Percentiles rank a stretch among this genome's conserved stretches.
Conservation (phyloP, 2,329 filamentous ascomycete species). For the Diaporthe eres region DNA sequence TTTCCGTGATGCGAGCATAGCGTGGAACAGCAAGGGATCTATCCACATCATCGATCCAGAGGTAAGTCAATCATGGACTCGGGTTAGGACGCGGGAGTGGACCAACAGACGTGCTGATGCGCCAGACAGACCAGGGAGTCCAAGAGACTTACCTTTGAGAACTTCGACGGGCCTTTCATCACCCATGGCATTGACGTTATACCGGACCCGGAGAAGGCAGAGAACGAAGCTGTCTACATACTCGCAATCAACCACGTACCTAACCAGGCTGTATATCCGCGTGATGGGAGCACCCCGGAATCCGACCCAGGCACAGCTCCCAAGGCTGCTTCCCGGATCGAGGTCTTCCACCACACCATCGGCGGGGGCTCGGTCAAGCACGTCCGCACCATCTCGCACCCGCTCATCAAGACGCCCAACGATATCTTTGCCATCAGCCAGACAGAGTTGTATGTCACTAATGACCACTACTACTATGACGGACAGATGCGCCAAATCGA, state of each 20-base stretch:
- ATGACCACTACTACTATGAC: constrained; percentile 39
- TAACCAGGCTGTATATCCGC: constrained; percentile 49
- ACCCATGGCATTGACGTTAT: constrained; percentile 74
- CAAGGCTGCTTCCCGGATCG: constrained; percentile 36
- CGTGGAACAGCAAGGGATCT: constrained; percentile 55
- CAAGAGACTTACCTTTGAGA: constrained; percentile 61
- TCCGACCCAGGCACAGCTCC: constrained; percentile 21
- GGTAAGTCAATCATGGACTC: constrained; percentile 51
- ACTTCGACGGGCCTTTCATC: constrained; percentile 67
- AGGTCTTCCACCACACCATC: constrained; percentile 39
- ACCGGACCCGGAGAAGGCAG: constrained; percentile 57
- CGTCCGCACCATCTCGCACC: constrained; percentile 38
- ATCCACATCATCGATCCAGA: constrained; percentile 68
- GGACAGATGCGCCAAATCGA: constrained; percentile 34
- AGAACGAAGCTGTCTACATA: constrained; percentile 65
- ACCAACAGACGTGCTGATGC: background rate
- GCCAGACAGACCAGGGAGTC: constrained; percentile 58
- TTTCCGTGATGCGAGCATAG: constrained; percentile 57
- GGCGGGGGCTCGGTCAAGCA: constrained; percentile 33
- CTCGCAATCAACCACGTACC: constrained; percentile 73
- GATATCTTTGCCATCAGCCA: constrained; percentile 37
- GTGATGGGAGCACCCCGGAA: constrained; percentile 22
- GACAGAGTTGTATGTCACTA: constrained; percentile 37
- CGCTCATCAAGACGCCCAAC: constrained; percentile 40
- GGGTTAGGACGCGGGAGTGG: background rate